Conservation (phyloP, 2,329 filamentous ascomycete species). For the Xenoacremonium recifei region DNA sequence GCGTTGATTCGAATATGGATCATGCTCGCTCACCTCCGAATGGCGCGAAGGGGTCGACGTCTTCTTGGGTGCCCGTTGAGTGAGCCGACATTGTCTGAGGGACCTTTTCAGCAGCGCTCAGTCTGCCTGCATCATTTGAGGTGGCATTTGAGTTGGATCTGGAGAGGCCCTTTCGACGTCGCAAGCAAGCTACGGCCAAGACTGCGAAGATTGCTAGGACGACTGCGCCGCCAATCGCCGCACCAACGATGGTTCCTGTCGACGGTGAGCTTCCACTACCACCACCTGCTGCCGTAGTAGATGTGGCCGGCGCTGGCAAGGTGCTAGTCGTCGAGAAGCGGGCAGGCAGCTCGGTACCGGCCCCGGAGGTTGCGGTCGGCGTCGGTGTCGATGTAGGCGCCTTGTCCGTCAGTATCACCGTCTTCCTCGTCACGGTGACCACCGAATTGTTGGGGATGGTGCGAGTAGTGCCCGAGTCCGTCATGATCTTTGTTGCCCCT, state of each 20-base stretch:
- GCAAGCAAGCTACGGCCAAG: constrained; percentile 14
- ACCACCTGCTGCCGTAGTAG: constrained; percentile 2
- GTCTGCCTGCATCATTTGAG: constrained; percentile 11
- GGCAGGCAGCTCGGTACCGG: not conserved
- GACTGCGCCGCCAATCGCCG: constrained; percentile 28
- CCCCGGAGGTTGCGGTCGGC: not conserved
- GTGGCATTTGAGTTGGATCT: constrained; percentile 5
- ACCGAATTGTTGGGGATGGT: constrained; percentile 34
- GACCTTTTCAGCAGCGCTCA: constrained; percentile 24
- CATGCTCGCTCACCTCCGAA: constrained; percentile 40
- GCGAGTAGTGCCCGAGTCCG: constrained; percentile 36
- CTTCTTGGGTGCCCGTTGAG: constrained; percentile 22
- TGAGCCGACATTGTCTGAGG: constrained; percentile 24
- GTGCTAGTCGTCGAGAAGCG: constrained; percentile 7
- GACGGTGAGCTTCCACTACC: constrained; percentile 16
- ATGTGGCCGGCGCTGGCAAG: constrained; percentile 6
- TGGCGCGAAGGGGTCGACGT: constrained; percentile 39
- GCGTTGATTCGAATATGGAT: constrained; percentile 1
- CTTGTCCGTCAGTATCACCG: constrained; percentile 28
- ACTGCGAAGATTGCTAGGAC: constrained; percentile 25
- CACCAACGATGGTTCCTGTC: constrained; percentile 33
- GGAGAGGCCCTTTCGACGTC: constrained; percentile 15
- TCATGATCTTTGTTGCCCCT: no score
- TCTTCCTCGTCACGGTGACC: constrained; percentile 35
- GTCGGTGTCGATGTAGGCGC: constrained; percentile 14